Base-by-base conservation (phyloP, 129 eudicot genomes). In the Flaveria trinervia region DNA sequence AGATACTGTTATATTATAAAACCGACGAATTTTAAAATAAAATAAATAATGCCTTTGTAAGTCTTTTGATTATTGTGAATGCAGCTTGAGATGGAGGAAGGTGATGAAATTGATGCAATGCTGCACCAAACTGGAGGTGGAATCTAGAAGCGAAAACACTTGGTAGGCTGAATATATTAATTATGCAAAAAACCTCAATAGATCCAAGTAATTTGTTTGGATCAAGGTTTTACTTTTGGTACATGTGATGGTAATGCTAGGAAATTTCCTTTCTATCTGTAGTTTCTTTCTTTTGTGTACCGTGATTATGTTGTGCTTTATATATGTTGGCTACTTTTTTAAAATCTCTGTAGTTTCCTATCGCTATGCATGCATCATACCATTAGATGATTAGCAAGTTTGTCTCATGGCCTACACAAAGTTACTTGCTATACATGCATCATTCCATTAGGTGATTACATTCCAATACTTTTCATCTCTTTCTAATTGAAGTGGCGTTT, bases 31-130 rank as follows among this genome's bases (percentile, higher is more conserved):
- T 26, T 26, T 30, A 30, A 30, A 30, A 30, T 30, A 30, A 4
- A 30, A 30, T 30, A 30, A 30, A 4, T 30, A 30, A 4, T 30
- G 39, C 39, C 6, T 30, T 30, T 30, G 39, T 26, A 26, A 26
- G 30, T 26, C 30, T 26, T 26, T 26, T 30, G 39, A 30, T 6
- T 80, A 33, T 55, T 83, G 50, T 79, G 33, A 14, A 20, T 46
- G 60, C 81, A 85, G 89, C 89, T 85, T 26, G 89, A 85, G 77
- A 85, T 85, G 89, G 89, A 85, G 74, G 86, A 85, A 70, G 89
- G 89, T 2, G 89, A 85, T 75, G 89, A 85, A 72, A 82, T 85
- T 49, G 89, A 85, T 66, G 89, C 89, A 15, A 85, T 85, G 86
- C 71, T 85, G 84, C 89, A 82, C 75, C 89, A 85, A 72, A 85